Conservation (phyloP, 805 yeast genomes). For the Metschnikowia koreensis region DNA sequence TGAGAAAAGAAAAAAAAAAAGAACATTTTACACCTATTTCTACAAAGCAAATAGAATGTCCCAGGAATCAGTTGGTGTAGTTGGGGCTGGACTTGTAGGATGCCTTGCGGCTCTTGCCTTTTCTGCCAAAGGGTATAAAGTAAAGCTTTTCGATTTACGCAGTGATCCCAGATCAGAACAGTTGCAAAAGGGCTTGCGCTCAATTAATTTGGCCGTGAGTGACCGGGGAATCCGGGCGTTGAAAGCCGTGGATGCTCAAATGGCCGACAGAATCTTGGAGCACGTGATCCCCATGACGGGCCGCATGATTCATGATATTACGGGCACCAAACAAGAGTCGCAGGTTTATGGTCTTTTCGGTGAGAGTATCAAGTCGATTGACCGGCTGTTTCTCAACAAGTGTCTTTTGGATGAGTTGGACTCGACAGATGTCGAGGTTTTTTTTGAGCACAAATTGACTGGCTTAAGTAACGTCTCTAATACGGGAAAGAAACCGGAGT, state of each 20-base stretch:
- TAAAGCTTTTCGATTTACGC: constrained; percentile 70
- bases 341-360: constrained; percentile 81
- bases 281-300: constrained; percentile 84
- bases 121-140: constrained; percentile 66
- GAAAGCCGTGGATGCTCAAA: constrained; percentile 53
- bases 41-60: constrained; percentile 1
- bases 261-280: constrained; percentile 55
- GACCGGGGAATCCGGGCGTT: constrained; percentile 78
- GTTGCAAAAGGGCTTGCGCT: constrained; percentile 47
- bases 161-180: constrained; percentile 54
- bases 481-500: constrained; percentile 18
- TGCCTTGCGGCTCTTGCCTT: constrained; percentile 81
- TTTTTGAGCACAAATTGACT: constrained; percentile 58
- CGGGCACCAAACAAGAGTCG: constrained; percentile 57
- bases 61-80: constrained; percentile 44
- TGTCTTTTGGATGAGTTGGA: constrained; percentile 60
- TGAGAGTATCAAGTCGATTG: constrained; percentile 82
- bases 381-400: constrained; percentile 67
- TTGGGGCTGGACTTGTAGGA: constrained; percentile 93
- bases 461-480: constrained; percentile 29
- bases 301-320: constrained; percentile 77
- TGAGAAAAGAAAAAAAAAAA: neutral
- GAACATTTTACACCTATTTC: neutral
- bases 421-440: constrained; percentile 42
- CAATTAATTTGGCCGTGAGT: constrained; percentile 87